A percentile compares a stretch with the other conserved stretches of the same genome.
These are phyloP conservation scores for Aspergillus latus DNA, from an alignment of 2,329 filamentous ascomycete species.

Conservation along the genomic window DNA sequence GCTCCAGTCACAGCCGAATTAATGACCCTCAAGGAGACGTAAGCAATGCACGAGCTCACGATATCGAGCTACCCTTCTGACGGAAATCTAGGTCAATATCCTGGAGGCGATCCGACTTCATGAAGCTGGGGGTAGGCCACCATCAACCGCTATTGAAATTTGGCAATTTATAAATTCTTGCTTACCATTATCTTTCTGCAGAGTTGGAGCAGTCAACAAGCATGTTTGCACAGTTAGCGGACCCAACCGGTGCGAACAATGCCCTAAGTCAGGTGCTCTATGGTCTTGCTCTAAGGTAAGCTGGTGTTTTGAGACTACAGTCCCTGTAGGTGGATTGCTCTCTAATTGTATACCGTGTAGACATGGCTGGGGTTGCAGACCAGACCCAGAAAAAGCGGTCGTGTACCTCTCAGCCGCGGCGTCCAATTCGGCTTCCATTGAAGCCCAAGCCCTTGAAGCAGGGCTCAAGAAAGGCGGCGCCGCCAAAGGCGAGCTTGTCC, in stretches of 20 bases:
- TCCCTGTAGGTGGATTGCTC: not conserved
- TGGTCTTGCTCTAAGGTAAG: slow-evolving; percentile 79
- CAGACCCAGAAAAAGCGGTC: slow-evolving; percentile 71
- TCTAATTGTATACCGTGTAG: slow-evolving; percentile 45
- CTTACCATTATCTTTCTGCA: slow-evolving; percentile 24
- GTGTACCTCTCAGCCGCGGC: slow-evolving; percentile 85
- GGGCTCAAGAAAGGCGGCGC: slow-evolving; percentile 91
- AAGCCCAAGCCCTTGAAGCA: slow-evolving; percentile 78
- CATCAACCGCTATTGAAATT: not conserved
- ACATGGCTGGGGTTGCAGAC: slow-evolving; percentile 87
- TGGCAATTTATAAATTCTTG: not conserved
- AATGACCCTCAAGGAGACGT: slow-evolving; percentile 40
- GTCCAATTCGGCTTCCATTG: slow-evolving; percentile 82
- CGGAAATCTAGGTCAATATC: slow-evolving; percentile 59
- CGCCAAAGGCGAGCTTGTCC: slow-evolving; percentile 91
- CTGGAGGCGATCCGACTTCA: slow-evolving; percentile 95
- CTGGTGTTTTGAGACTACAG: not conserved
- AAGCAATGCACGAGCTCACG: slow-evolving; percentile 16
- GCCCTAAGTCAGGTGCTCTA: slow-evolving; percentile 94
- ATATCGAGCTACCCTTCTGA: not conserved
- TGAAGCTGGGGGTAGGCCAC: slow-evolving; percentile 64
- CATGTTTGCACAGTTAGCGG: slow-evolving; percentile 80
- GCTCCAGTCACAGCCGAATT: slow-evolving; percentile 33
- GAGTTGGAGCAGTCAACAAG: slow-evolving; percentile 75
- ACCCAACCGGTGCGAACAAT: slow-evolving; percentile 83